Base-by-base conservation (phyloP, 345 rosid genomes). In the Acer campestre region DNA sequence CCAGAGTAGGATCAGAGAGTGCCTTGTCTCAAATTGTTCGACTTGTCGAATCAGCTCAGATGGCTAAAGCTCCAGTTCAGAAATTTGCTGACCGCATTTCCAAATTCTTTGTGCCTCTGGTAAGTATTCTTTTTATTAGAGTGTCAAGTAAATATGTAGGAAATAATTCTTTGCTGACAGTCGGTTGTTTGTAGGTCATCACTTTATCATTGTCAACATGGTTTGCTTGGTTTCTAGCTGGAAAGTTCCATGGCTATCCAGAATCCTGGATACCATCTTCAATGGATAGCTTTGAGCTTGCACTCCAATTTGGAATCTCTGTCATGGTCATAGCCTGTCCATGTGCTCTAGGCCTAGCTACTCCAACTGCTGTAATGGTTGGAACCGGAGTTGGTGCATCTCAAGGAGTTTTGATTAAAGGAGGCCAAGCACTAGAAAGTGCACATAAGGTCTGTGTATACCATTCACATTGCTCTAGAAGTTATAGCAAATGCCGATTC, bases 251-350 rank as follows among this genome's bases (percentile, higher is more conserved):
- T 53, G 85, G 88, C 68, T 93, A 95, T 84, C 97, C 98, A 3
- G 81, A 84, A 75, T 88, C 97, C 42, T 95, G 99, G 99, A 91
- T 95, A 53, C 99, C 99, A 22, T 81, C 88, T 74, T 92, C 98
- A 13, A 91, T 95, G 98, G 99, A 95, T 81, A 91, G 94, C 75
- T 95, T 95, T 49, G 86, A 95, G 85, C 93, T 95, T 31, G 93
- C 98, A 48, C 95, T 95, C 58, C 99, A 95, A 80, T 93, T 95
- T n/a, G 99, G 99, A 58, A 95, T 95, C 78, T 92, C 99, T 22
- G 99, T 95, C 29, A 92, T 95, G 97, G 99, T 95, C 79, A 93
- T 95, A 67, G 99, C 99, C 46, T 95, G 99, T 73, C 99, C 98
- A 25, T 95, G 99, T 78, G 98, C 99, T 76, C 87, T 95, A 13